These are phyloP conservation scores for Gracilaria gracilis DNA, from an alignment of 23 red algal genomes.

Conservation along the genomic window DNA sequence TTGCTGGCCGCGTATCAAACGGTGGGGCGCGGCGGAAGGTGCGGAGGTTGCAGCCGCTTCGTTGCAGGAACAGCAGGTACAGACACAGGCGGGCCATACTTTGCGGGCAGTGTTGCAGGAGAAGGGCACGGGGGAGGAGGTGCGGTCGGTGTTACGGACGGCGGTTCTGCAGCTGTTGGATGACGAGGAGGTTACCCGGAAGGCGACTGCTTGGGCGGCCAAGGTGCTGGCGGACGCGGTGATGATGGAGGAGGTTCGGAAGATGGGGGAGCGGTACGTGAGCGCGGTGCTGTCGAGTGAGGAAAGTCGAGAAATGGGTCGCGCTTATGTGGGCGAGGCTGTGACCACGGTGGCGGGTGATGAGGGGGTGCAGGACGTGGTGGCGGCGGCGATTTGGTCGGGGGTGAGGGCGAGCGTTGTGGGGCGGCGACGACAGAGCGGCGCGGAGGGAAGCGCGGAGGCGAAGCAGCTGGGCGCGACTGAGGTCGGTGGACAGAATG, in stretches of 20 bases:
- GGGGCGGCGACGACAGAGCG: constrained; percentile 17
- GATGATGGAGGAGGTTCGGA: constrained; percentile 3
- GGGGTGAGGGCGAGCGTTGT: constrained; percentile 46
- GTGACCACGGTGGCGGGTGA: constrained; percentile 20
- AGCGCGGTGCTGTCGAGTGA: constrained; percentile 6
- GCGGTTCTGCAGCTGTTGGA: constrained; percentile 48
- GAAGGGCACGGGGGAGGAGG: constrained; percentile 25
- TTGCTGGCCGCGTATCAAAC: constrained; percentile 82
- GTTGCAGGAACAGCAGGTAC: constrained; percentile 64
- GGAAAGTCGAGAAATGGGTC: constrained; percentile 11
- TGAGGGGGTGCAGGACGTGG: constrained; percentile 40
- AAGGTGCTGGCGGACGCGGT: constrained; percentile 28
- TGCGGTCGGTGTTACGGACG: constrained; percentile 22
- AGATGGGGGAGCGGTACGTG: constrained; percentile 16
- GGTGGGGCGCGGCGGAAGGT: constrained; percentile 80
- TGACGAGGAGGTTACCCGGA: constrained; percentile 30
- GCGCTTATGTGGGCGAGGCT: constrained; percentile 17
- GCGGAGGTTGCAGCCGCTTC: constrained; percentile 68
- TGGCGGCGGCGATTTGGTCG: constrained; percentile 49
- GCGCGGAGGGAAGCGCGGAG: neutral
- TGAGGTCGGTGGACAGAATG: neutral
- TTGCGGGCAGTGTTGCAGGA: constrained; percentile 52
- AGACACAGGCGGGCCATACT: constrained; percentile 41
- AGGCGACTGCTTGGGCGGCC: constrained; percentile 13
- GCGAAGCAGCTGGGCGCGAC: neutral